Base-by-base conservation (phyloP, 345 rosid genomes). In the Nasturtium officinale region DNA sequence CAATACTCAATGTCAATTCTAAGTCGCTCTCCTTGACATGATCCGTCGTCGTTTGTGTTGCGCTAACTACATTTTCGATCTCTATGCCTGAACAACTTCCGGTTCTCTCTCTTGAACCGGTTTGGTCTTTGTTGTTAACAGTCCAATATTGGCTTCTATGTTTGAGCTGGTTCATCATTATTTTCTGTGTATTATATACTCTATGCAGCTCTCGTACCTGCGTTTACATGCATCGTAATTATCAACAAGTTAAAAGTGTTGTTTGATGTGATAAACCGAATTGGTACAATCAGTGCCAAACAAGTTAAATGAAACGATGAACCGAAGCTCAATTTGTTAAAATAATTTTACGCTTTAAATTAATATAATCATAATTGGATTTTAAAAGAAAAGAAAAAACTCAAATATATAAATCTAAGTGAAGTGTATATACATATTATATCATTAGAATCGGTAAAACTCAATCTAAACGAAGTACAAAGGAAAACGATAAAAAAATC, bases 171-270 rank as follows among this genome's bases (percentile, higher is more conserved):
- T 75, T 78, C 93, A 86, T 92, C 69, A 92, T 77, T 82, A 72
- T 77, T 78, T 72, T 90, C 37, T 92, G 98, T 50, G 84, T 86
- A 69, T 77, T 79, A 70, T 90, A 87, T 30, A 92, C 79, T 75
- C 93, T 68, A 70, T 92, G 98, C 43, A 92, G 90, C 80, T 92
- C 98, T 56, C 81, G 63, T 20, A 92, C 96, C 98, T 92, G 89
- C 78, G 81, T 77, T 56, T n/a, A n/a, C 48, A 45, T 61, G 11
- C 9, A 28, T 58, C 9, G 26, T 13, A 20, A 59, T 40, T 29
- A 23, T 53, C 20, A 30, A 67, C 29, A 18, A 38, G 46, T 30
- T 26, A 20, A 38, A 65, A 11, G 15, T 20, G 18, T 15, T 51
- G 32, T 40, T 38, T 52, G 33, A 29, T 53, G 40, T 54, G 75